A percentile compares a stretch with the other conserved stretches of the same genome.
These are phyloP conservation scores for Dioscorea cayenensis DNA, from an alignment of 116 monocot species.

Conservation along the genomic window DNA sequence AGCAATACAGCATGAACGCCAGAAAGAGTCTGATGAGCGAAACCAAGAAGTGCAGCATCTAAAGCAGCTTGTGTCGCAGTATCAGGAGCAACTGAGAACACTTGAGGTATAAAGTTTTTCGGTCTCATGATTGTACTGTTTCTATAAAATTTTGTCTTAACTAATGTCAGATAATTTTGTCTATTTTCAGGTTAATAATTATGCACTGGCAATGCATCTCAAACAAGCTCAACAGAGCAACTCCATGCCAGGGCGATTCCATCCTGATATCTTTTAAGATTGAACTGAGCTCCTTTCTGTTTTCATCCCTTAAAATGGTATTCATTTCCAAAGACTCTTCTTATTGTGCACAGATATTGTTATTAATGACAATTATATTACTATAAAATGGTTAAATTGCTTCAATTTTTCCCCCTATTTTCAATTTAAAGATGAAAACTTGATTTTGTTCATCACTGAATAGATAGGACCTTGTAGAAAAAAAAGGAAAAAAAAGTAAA, in stretches of 20 bases:
- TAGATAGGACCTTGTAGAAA: too few species aligned
- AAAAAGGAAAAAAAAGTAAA: too few species aligned
- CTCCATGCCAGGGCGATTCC: slow-evolving; percentile 13
- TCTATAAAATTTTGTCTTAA: not conserved
- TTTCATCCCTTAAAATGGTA: not conserved
- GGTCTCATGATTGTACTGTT: not conserved
- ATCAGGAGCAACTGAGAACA: slow-evolving; percentile 41
- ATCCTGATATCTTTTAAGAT: slow-evolving; percentile 11
- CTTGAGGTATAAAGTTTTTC: slow-evolving; percentile 30
- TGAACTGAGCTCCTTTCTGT: not conserved
- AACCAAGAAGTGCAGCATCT: slow-evolving; percentile 41
- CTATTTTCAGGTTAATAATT: slow-evolving; percentile 25
- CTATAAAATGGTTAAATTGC: not conserved
- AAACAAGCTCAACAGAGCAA: slow-evolving; percentile 30
- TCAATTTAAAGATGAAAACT: too few species aligned
- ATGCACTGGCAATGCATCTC: slow-evolving; percentile 35
- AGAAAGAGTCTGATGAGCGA: slow-evolving; percentile 34
- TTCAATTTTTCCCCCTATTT: not conserved
- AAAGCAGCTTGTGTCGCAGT: slow-evolving; percentile 47
- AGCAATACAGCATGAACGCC: slow-evolving; percentile 45
- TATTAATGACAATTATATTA: not conserved
- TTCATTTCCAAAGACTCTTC: too few species aligned
- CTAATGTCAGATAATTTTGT: not conserved
- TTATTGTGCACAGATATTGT: not conserved
- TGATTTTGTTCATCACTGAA: too few species aligned